Percentiles rank a stretch among this genome's conserved stretches.
These are phyloP conservation scores for Gnomoniopsis smithogilvyi DNA, from an alignment of 2,329 filamentous ascomycete genomes.

Conservation along the genomic window DNA sequence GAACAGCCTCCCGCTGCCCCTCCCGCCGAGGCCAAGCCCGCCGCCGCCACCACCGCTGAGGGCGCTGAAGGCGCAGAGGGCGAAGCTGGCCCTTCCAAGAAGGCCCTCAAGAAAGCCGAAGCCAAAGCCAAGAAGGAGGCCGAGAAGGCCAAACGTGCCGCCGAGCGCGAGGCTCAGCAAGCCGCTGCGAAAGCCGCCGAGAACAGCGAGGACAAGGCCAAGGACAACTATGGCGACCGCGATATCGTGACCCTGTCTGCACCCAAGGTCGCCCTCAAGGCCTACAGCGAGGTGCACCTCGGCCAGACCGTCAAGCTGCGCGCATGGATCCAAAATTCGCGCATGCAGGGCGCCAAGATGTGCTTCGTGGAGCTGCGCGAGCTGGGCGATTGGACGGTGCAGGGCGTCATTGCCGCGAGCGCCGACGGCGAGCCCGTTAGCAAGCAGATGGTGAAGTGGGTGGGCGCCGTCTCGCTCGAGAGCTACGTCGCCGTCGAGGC, in stretches of 20 bases:
- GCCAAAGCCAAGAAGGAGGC: conserved; percentile 87
- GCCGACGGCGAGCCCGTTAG: conserved; percentile 62
- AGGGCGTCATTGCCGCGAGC: conserved; percentile 71
- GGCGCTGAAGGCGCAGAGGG: conserved; percentile 83
- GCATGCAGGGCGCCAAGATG: conserved; percentile 87
- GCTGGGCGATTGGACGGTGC: conserved; percentile 72
- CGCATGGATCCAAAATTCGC: conserved; percentile 81
- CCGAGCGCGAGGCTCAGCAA: conserved; percentile 72
- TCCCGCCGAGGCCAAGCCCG: conserved; percentile 31
- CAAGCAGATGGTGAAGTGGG: conserved; percentile 94
- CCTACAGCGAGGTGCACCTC: conserved; percentile 61
- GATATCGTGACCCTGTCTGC: conserved; percentile 45
- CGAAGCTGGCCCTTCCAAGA: conserved; percentile 63
- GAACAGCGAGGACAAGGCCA: conserved; percentile 58
- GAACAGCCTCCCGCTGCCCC: not conserved
- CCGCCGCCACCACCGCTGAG: conserved; percentile 69
- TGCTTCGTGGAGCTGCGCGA: conserved; percentile 83
- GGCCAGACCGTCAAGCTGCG: conserved; percentile 73
- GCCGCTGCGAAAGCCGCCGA: conserved; percentile 38
- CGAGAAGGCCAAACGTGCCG: conserved; percentile 68
- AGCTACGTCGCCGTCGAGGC: conserved; percentile 81
- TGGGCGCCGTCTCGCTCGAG: conserved; percentile 70
- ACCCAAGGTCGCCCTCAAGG: conserved; percentile 54
- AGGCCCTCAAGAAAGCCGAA: conserved; percentile 79
- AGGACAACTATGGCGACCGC: conserved; percentile 76